Base-by-base conservation (phyloP, 345 rosid genomes). In the Ceriops decandra region DNA sequence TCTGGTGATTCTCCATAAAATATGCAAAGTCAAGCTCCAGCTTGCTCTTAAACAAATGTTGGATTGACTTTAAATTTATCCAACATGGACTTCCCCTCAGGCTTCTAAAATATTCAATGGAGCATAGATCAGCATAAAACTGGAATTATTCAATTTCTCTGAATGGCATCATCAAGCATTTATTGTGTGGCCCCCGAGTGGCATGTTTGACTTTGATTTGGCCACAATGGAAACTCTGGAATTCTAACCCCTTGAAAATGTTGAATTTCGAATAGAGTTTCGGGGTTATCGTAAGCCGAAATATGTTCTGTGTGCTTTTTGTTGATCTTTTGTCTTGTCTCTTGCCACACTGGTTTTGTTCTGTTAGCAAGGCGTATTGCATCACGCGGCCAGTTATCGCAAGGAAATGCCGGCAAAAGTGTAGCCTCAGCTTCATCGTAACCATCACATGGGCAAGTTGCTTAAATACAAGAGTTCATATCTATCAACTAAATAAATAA, bases 171-270 rank as follows among this genome's bases (percentile, higher is more conserved):
- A 7, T 63, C 16, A 5, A 30, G 22, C 30, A n/a, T 11, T 19
- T 7, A 31, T 22, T 22, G 6, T 46, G 13, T 52, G 46, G 11
- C 51, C 26, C 17, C 32, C 15, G 38, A 11, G 20, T 64, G 20
- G 13, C 51, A 21, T 59, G 17, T 64, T 69, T 69, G 70, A 69
- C 74, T 69, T 69, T 69, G 70, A 75, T 54, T 59, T 30, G n/a
- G 74, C 53, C 78, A 54, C 42, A 35, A 8, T 52, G 42, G 49
- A 57, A 58, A 42, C 7, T 42, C 8, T 33, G 24, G 7, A 4
- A 65, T 27, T 65, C 33, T 51, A 59, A 49, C 58, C 57, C 42
- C 2, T 8, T 9, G 49, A 16, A 63, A 19, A 24, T 63, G 17
- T 28, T 63, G 63, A 67, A 71, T 71, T 17, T 19, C 9, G 26